Evolutionary conservation across 2,329 filamentous ascomycete genomes (phyloP).

Genomic region (Penicillium sp.): DNA sequence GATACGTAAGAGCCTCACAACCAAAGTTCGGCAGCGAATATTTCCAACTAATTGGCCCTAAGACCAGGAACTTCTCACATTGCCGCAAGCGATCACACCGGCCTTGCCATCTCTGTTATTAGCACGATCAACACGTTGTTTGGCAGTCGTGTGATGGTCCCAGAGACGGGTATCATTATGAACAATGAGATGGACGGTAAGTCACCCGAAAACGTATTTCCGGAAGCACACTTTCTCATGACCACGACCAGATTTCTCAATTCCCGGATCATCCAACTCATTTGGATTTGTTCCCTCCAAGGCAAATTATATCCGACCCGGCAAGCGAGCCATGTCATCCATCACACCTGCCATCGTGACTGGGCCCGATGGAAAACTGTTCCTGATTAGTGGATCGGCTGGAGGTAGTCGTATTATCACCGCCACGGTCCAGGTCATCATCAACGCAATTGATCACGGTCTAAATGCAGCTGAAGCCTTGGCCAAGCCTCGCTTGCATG

Average conservation of each 20-base stretch:
- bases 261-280: conserved; percentile 72
- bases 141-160: conserved; percentile 74
- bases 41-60: not conserved
- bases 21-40: not conserved
- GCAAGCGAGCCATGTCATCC: conserved; percentile 80
- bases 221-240: conserved; percentile 41
- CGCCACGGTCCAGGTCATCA: conserved; percentile 69
- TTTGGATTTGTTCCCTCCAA: conserved; percentile 82
- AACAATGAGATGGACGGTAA: conserved; percentile 60
- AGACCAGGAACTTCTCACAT: conserved; percentile 55
- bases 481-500: conserved; percentile 68
- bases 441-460: conserved; percentile 68
- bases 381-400: conserved; percentile 70
- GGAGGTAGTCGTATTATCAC: conserved; percentile 85
- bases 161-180: conserved; percentile 79
- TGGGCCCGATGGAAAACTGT: conserved; percentile 62
- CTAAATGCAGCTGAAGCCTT: conserved; percentile 64
- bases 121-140: conserved; percentile 89
- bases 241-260: conserved; percentile 77
- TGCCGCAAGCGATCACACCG: conserved; percentile 67
- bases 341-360: conserved; percentile 79
- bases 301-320: conserved; percentile 76
- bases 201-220: conserved; percentile 33
- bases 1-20: conserved; percentile 50
- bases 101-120: conserved; percentile 76